phyloP scores from a whole-genome alignment of 495 filamentous ascomycete genomes.

The Entonaema liquescens region DNA sequence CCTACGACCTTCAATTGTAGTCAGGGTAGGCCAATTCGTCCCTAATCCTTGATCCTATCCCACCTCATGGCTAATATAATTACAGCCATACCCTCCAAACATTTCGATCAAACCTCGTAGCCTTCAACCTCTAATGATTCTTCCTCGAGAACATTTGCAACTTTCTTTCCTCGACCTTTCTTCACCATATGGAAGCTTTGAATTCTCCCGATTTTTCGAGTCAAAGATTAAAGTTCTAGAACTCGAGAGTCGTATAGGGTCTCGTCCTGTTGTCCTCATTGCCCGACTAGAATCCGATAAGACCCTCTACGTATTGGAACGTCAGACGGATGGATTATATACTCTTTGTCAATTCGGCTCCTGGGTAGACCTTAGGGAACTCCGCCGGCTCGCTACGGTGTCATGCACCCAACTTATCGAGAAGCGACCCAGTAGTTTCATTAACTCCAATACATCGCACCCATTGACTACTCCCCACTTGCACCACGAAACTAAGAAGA shows the following conservation, averaged over 20 bases:
- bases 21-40: constrained; percentile 52
- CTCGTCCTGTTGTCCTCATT: constrained; percentile 68
- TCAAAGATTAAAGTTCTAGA: constrained; percentile 70
- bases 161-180: constrained; percentile 68
- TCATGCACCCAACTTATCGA: constrained; percentile 43
- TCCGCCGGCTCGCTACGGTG: constrained; percentile 54
- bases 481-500: constrained; percentile 58
- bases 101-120: constrained; percentile 65
- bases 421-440: constrained; percentile 11
- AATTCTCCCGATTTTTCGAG: constrained; percentile 64
- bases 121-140: constrained; percentile 66
- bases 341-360: constrained; percentile 73
- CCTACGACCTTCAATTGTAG: constrained; percentile 55
- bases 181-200: constrained; percentile 59
- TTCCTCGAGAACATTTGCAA: constrained; percentile 68
- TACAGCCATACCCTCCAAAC: constrained; percentile 66
- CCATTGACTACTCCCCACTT: constrained; percentile 49
- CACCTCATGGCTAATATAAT: constrained; percentile 31
- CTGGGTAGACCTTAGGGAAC: constrained; percentile 66
- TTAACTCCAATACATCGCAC: constrained; percentile 16
- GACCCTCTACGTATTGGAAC: constrained; percentile 74
- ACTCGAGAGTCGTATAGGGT: constrained; percentile 60
- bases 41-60: neutral
- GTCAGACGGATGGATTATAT: constrained; percentile 72
- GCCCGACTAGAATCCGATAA: constrained; percentile 67